phyloP scores from a whole-genome alignment of 2,329 filamentous ascomycete species.

The Hypoxylon sp. region DNA sequence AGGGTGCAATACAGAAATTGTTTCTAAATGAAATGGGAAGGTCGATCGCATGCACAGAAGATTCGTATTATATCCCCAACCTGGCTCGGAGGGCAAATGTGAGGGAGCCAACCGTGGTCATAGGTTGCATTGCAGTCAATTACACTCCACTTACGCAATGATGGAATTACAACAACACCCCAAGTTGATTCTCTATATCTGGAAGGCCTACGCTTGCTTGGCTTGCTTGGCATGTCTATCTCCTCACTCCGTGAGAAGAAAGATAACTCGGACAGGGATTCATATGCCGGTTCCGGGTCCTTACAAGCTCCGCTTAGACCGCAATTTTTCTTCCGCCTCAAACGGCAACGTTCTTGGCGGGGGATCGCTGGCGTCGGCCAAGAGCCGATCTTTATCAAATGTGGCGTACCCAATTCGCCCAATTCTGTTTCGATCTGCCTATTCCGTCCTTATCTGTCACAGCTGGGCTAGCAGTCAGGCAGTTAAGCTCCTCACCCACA shows the following conservation, averaged over 20 bases:
- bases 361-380: slow-evolving; percentile 19
- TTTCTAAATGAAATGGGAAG: slow-evolving; percentile 42
- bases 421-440: slow-evolving; percentile 40
- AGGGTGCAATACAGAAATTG: slow-evolving; percentile 40
- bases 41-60: slow-evolving; percentile 39
- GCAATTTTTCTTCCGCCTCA: slow-evolving; percentile 35
- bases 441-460: slow-evolving; percentile 40
- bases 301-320: slow-evolving; percentile 38
- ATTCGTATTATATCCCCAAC: slow-evolving; percentile 43
- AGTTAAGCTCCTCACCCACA: slow-evolving; percentile 16
- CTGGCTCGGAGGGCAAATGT: slow-evolving; percentile 31
- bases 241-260: neutral
- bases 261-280: slow-evolving; percentile 22
- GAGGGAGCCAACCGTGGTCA: slow-evolving; percentile 44
- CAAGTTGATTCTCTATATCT: slow-evolving; percentile 19
- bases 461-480: slow-evolving; percentile 9
- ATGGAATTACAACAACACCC: slow-evolving; percentile 19
- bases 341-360: slow-evolving; percentile 38
- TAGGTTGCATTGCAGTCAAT: slow-evolving; percentile 31
- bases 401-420: slow-evolving; percentile 34
- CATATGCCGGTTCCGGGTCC: slow-evolving; percentile 28
- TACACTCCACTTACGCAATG: slow-evolving; percentile 20
- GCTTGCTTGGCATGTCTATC: slow-evolving; percentile 3
- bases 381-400: slow-evolving; percentile 34
- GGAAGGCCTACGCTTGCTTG: slow-evolving; percentile 10